These are phyloP conservation scores for Petunia secreta DNA, from an alignment of 257 asterid species.

Conservation along the genomic window DNA sequence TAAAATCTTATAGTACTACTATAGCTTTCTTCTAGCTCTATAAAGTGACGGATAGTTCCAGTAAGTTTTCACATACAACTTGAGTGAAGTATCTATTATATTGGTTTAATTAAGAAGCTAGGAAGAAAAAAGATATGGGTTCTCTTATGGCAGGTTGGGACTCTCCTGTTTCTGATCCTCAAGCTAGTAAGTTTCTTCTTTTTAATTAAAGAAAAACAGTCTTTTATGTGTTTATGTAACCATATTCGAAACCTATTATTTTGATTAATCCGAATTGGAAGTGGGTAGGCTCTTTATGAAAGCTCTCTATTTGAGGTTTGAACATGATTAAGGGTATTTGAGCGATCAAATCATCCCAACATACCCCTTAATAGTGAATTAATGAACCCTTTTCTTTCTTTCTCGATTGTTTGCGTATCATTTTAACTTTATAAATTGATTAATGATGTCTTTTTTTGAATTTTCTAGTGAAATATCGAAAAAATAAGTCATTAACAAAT, in stretches of 20 bases:
- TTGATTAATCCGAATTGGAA: too few species aligned
- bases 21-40: not conserved
- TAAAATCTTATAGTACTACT: not conserved
- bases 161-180: conserved; percentile 54
- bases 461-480: conserved; percentile 45
- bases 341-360: too few species aligned
- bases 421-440: not conserved
- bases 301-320: too few species aligned
- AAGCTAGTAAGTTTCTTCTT: conserved; percentile 48
- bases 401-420: not conserved
- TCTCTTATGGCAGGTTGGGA: conserved; percentile 98
- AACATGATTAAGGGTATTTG: too few species aligned
- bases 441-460: not conserved
- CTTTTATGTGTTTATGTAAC: too few species aligned
- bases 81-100: not conserved
- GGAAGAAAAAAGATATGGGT: conserved; percentile 53
- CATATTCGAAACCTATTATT: too few species aligned
- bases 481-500: conserved; percentile 74
- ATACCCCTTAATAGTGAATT: too few species aligned
- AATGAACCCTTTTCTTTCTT: too few species aligned
- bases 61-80: not conserved
- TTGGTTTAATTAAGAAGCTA: not conserved
- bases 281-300: too few species aligned
- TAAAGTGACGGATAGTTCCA: not conserved
- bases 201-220: not conserved